Base-by-base conservation (phyloP, 441 rosid species). In the Flueggea neowawraea region DNA sequence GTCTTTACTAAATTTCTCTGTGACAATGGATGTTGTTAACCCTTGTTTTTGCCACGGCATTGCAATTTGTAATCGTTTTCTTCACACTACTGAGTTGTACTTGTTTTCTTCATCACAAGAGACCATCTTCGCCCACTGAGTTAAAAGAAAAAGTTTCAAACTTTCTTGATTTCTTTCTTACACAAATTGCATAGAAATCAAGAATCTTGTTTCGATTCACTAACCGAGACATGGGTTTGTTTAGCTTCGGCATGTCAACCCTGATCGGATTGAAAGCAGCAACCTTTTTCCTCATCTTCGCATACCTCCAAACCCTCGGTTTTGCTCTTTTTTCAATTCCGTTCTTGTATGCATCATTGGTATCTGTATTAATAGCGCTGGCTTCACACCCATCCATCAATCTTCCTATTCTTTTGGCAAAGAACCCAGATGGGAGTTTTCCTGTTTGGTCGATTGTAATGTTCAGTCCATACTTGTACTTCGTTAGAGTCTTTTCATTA, bases 391-490 rank as follows among this genome's bases (percentile, higher is more conserved):
- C 90, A 1, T 76, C 55, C 0, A 76, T 87, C 71, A 71, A 87
- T 55, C 87, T 81, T 12, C 95, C 95, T 6, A 58, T 83, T 64
- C 82, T 87, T 53, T 65, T 87, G 58, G 87, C 87, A 16, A 87
- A 85, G 74, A 77, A 63, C 61, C 67, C 78, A n/a, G 91, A 87
- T 72, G 95, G 91, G 66, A 66, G 70, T 33, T 80, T 87, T 41
- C 87, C 91, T 6, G 60, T 83, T 58, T 85, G 87, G 89, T 80
- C 95, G 1, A 16, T 55, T 5, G 14, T 85, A 60, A 69, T 87
- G 70, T 87, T 85, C 67, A 56, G 76, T 61, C 95, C 95, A 0
- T 87, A 80, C 71, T 36, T 85, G 16, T 78, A 64, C 51, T 74
- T 83, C 43, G 83, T 71, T 52, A 78, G 90, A 70, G 12, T 63